phyloP scores from a whole-genome alignment of 2,329 filamentous ascomycete genomes.

The Cladosporium velox region DNA sequence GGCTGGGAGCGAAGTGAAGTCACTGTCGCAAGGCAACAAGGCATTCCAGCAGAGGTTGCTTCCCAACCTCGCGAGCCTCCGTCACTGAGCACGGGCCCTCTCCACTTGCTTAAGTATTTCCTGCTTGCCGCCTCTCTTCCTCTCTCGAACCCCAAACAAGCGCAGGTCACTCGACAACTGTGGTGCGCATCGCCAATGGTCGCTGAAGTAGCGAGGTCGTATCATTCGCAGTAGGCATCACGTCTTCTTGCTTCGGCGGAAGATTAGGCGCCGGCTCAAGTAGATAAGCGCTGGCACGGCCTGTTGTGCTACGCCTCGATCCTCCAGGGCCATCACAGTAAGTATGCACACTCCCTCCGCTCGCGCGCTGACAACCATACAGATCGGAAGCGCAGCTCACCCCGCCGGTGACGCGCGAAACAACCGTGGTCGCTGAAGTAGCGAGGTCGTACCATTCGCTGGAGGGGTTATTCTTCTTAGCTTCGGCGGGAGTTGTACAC shows the following conservation, averaged over 20 bases:
- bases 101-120: neutral
- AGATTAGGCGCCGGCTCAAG: neutral
- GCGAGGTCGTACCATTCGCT: neutral
- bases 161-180: neutral
- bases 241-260: neutral
- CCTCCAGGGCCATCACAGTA: neutral
- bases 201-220: neutral
- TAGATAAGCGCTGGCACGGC: neutral
- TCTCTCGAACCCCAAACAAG: neutral
- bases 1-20: too few species aligned
- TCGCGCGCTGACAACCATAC: too few species aligned
- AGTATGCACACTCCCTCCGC: too few species aligned
- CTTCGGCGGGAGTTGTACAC: neutral
- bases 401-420: too few species aligned
- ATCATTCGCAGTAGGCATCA: conserved; percentile 3
- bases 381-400: too few species aligned
- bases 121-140: neutral
- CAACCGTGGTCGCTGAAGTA: neutral
- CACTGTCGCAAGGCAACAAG: neutral
- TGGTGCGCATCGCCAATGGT: neutral
- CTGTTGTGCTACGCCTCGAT: neutral
- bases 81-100: neutral
- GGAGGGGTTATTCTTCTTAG: neutral
- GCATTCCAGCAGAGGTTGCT: neutral
- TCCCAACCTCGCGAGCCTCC: too few species aligned